These are phyloP conservation scores for Apium graveolens DNA, from an alignment of 129 eudicot species.

Conservation along the genomic window DNA sequence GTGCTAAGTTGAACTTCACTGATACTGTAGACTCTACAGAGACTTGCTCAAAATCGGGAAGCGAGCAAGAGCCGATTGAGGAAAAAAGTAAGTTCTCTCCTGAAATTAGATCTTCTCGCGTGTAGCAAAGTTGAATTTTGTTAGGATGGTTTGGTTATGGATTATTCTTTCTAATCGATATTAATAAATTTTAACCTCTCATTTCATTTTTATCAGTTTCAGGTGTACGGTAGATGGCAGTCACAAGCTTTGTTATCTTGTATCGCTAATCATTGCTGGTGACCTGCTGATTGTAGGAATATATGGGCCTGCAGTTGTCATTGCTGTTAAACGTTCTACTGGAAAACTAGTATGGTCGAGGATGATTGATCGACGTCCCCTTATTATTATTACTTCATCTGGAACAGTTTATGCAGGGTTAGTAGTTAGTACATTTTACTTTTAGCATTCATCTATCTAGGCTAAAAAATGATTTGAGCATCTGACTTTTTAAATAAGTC, in stretches of 20 bases:
- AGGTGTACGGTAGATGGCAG: background rate
- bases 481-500: too few relatives aligned
- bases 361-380: constrained; percentile 35
- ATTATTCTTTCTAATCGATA: too few relatives aligned
- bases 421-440: too few relatives aligned
- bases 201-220: background rate
- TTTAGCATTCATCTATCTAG: too few relatives aligned
- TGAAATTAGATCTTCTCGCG: constrained; percentile 10
- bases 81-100: constrained; percentile 53
- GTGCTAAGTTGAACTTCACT: constrained; percentile 4
- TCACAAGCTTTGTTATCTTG: background rate
- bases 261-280: constrained; percentile 40
- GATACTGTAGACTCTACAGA: constrained; percentile 48
- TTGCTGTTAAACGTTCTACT: constrained; percentile 27
- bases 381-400: too few relatives aligned
- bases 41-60: constrained; percentile 97
- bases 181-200: background rate
- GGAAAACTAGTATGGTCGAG: constrained; percentile 50
- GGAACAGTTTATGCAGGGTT: too few relatives aligned
- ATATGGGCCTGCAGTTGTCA: constrained; percentile 47
- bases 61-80: constrained; percentile 95
- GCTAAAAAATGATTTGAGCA: too few relatives aligned
- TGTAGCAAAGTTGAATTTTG: background rate
- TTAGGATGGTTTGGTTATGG: background rate
- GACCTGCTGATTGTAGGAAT: constrained; percentile 38